These are phyloP conservation scores for Myxozyma kluyveri DNA, from an alignment of 805 yeast genomes.

Conservation along the genomic window DNA sequence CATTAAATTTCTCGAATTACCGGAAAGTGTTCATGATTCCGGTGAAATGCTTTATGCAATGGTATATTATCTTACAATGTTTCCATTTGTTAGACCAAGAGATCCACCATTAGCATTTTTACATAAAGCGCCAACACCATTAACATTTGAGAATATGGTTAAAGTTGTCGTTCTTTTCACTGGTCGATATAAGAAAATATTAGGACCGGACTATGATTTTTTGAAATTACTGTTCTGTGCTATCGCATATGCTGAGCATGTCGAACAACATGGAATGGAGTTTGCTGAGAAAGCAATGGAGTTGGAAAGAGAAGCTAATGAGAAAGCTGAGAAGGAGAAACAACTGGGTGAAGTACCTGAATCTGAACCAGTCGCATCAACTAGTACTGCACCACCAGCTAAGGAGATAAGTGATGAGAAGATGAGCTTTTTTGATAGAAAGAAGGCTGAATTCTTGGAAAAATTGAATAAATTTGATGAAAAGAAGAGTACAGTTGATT, in stretches of 20 bases:
- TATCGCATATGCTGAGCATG: constrained; percentile 36
- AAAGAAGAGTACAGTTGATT: not conserved
- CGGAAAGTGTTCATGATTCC: constrained; percentile 37
- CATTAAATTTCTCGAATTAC: constrained; percentile 38
- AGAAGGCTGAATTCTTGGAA: constrained; percentile 13
- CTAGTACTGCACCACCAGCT: not conserved
- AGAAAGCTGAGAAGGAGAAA: not conserved
- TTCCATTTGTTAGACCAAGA: constrained; percentile 48
- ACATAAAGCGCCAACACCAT: constrained; percentile 31
- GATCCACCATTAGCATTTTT: constrained; percentile 19
- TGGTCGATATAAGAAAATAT: constrained; percentile 43
- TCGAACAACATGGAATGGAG: constrained; percentile 6
- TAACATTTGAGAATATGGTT: constrained; percentile 44
- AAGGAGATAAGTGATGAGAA: constrained; percentile 2
- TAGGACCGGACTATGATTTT: constrained; percentile 43
- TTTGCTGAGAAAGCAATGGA: constrained; percentile 16
- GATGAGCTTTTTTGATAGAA: constrained; percentile 17
- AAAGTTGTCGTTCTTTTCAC: constrained; percentile 48
- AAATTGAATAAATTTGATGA: constrained; percentile 2
- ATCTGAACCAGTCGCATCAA: not conserved
- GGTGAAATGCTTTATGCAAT: constrained; percentile 43
- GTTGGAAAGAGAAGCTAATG: constrained; percentile 16
- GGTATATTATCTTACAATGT: constrained; percentile 46
- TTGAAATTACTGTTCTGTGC: constrained; percentile 50
- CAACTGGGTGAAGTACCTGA: not conserved